phyloP scores from a whole-genome alignment of 345 rosid genomes.

The Eutrema yunnanense region DNA sequence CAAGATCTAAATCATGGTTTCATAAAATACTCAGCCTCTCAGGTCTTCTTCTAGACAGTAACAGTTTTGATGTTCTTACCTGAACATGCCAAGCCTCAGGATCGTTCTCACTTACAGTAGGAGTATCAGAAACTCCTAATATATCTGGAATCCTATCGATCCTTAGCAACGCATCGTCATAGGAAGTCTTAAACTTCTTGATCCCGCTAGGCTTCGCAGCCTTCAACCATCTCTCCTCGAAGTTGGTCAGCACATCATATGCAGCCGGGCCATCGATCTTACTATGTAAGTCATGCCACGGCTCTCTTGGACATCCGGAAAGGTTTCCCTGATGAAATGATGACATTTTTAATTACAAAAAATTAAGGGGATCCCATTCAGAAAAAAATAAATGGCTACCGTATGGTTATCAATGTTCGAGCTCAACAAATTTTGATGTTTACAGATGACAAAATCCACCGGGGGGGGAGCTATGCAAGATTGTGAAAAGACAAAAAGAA shows the following conservation, averaged over 20 bases:
- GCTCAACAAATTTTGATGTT: background rate
- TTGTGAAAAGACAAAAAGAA: background rate
- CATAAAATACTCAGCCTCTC: background rate
- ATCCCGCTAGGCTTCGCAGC: constrained; percentile 75
- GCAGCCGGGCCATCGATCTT: constrained; percentile 89
- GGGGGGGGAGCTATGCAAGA: background rate
- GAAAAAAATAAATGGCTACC: background rate
- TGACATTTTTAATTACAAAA: background rate
- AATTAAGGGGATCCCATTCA: background rate
- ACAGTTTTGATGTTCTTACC: constrained; percentile 36
- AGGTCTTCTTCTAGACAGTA: background rate
- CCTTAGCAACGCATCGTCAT: constrained; percentile 63
- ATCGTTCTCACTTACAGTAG: constrained; percentile 37
- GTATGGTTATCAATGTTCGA: background rate
- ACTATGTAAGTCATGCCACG: constrained; percentile 91
- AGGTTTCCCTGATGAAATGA: constrained; percentile 48
- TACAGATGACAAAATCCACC: background rate
- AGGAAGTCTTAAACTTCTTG: constrained; percentile 52
- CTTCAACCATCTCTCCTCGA: constrained; percentile 81
- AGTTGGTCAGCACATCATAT: constrained; percentile 69
- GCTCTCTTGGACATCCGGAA: constrained; percentile 78
- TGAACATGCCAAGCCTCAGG: constrained; percentile 84
- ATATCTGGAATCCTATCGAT: constrained; percentile 79
- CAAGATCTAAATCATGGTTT: background rate
- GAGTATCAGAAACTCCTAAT: constrained; percentile 46